A percentile compares a stretch with the other conserved stretches of the same genome.
phyloP scores from a whole-genome alignment of 108 stramenopile species.

The Skeletonema tropicum region DNA sequence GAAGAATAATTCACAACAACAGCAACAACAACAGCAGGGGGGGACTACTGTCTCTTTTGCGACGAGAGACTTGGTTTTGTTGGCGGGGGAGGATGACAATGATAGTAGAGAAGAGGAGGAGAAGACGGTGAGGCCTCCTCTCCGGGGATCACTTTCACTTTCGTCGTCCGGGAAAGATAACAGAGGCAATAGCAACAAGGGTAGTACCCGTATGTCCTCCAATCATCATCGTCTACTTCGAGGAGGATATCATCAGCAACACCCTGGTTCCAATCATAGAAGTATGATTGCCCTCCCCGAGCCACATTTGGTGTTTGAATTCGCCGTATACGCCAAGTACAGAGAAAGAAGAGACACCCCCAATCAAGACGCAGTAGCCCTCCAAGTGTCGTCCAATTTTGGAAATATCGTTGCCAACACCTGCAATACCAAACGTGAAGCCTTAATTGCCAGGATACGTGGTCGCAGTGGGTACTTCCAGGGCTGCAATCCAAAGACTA shows the following conservation, averaged over 20 bases:
- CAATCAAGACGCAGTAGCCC: not conserved
- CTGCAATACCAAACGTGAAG: not conserved
- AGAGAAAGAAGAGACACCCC: not conserved
- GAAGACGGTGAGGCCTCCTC: not conserved
- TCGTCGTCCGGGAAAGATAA: too few species aligned
- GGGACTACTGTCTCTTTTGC: not conserved
- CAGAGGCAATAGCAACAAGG: too few species aligned
- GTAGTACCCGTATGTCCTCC: not conserved
- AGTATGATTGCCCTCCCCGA: not conserved
- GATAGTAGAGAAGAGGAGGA: not conserved
- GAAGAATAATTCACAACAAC: too few species aligned
- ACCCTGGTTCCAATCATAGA: not conserved
- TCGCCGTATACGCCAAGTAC: conserved; percentile 1
- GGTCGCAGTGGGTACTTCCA: not conserved
- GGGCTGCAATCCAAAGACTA: not conserved
- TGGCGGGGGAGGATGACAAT: not conserved
- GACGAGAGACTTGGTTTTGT: not conserved
- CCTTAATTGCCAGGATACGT: not conserved
- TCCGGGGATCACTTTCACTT: not conserved
- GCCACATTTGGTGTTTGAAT: not conserved
- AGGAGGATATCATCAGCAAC: not conserved
- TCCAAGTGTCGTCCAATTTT: not conserved
- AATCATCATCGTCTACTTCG: not conserved
- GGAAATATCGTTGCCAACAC: not conserved
- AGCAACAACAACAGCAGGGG: not conserved